Base-by-base conservation (phyloP, 2,329 filamentous ascomycete species). In the Xylaria sp. region DNA sequence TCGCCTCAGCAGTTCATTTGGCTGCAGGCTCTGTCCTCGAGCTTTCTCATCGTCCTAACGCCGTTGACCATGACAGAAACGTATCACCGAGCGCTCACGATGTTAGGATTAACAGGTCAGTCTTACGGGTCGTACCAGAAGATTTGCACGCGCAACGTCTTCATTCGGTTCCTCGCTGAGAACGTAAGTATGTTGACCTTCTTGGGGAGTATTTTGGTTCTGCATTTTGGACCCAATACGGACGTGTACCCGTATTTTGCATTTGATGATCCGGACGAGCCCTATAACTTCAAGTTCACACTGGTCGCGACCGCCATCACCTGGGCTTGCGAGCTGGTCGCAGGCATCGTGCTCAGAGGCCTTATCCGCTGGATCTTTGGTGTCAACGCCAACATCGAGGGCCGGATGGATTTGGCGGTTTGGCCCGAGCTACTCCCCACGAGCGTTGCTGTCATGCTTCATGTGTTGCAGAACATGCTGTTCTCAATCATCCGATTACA, bases 401-500 rank as follows among this genome's bases (percentile, higher is more conserved):
- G 88, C 31, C 89, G 87, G 79, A 81, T 87, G 69, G 90, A 92
- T 78, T 81, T 92, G 72, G 86, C 85, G 7, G 86, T 88, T 64
- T 91, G 89, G 88, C 89, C 90, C 1, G 90, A 91, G 81, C 79
- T 92, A 75, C 79, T 92, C 74, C 90, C 90, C 20, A 90, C 90
- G 2, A 88, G 87, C 64, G 87, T 90, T 23, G 88, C 87, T 25
- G 89, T 91, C 25, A 89, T 88, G 82, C 81, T 91, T 77, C 90
- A 92, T 74, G 90, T 91, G 60, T 76, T 91, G 79, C 90, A 92
- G 80, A 92, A 91, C 78, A 92, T 92, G 90, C 79, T 92, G 65
- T 91, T 92, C 80, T 89, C 88, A 55, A 91, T 92, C 74, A 87
- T 91, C 43, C 85, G 89, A 71, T 80, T 92, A 75, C 85, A 88